Conservation (phyloP, 208 protist species). For the Porcisia deanei region DNA sequence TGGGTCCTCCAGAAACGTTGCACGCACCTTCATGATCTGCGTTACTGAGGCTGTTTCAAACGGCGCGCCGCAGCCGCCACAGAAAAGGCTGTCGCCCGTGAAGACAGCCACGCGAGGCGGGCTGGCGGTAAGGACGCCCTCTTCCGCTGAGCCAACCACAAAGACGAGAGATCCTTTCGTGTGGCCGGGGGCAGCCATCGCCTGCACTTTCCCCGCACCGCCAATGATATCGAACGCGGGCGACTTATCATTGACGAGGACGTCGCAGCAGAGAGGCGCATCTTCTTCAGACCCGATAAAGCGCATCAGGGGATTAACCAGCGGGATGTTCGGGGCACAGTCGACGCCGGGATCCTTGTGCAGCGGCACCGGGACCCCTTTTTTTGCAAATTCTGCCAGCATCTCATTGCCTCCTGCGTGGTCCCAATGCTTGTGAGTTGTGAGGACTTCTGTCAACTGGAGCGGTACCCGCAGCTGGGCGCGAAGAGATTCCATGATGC, state of each 20-base stretch:
- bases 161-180: constrained; percentile 83
- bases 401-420: constrained; percentile 93
- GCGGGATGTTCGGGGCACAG: constrained; percentile 12
- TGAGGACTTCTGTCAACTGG: constrained; percentile 84
- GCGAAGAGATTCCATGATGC: constrained; percentile 41
- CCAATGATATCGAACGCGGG: constrained; percentile 57
- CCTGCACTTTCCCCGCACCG: constrained; percentile 46
- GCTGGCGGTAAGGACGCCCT: constrained; percentile 27
- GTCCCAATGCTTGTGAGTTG: constrained; percentile 97
- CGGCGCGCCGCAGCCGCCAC: constrained; percentile 87
- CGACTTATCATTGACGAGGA: constrained; percentile 43
- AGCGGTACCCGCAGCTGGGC: constrained; percentile 36
- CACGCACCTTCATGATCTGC: constrained; percentile 48
- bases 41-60: constrained; percentile 83
- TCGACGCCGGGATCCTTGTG: constrained; percentile 20
- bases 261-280: constrained; percentile 52
- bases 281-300: constrained; percentile 81
- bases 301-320: constrained; percentile 35
- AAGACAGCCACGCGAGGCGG: constrained; percentile 74
- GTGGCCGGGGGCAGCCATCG: constrained; percentile 77
- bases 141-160: constrained; percentile 46
- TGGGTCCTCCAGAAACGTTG: constrained; percentile 42
- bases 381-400: constrained; percentile 33
- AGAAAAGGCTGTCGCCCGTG: constrained; percentile 95
- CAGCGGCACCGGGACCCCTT: not conserved